These are phyloP conservation scores for Geotrichum ghanense DNA, from an alignment of 805 yeast genomes.

Conservation along the genomic window DNA sequence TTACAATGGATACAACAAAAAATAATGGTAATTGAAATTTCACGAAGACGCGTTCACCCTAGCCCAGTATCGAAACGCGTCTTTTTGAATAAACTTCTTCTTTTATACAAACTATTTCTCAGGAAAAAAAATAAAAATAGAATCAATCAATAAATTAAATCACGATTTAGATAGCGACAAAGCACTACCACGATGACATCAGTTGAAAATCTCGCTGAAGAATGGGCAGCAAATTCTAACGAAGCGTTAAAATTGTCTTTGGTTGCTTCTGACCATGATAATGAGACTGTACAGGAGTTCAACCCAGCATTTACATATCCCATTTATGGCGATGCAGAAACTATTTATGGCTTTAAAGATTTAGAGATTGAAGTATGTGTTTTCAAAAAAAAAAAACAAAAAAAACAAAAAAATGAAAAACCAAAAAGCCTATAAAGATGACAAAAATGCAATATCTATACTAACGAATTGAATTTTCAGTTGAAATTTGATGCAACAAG, in stretches of 20 bases:
- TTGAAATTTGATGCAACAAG: constrained; percentile 66
- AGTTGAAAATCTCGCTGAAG: constrained; percentile 15
- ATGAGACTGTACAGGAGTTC: constrained; percentile 27
- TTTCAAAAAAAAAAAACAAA: constrained; percentile 27
- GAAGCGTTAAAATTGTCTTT: neutral
- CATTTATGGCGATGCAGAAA: constrained; percentile 84
- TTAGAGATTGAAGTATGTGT: constrained; percentile 33
- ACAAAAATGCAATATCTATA: neutral
- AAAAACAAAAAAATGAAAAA: constrained; percentile 7
- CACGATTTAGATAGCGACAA: too few relatives aligned
- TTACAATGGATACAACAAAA: too few relatives aligned
- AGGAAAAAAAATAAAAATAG: too few relatives aligned
- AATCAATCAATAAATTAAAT: too few relatives aligned
- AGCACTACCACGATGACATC: neutral
- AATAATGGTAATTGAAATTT: too few relatives aligned
- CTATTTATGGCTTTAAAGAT: constrained; percentile 72
- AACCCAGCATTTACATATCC: constrained; percentile 83
- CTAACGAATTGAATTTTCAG: constrained; percentile 3
- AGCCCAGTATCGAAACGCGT: too few relatives aligned
- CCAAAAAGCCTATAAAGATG: constrained; percentile 10
- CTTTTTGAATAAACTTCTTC: too few relatives aligned
- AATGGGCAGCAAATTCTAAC: constrained; percentile 2
- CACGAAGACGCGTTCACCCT: too few relatives aligned
- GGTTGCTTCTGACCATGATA: neutral
- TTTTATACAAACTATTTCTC: too few relatives aligned